These are phyloP conservation scores for Hyaloscypha hepaticicola DNA, from an alignment of 495 filamentous ascomycete genomes.

Conservation along the genomic window DNA sequence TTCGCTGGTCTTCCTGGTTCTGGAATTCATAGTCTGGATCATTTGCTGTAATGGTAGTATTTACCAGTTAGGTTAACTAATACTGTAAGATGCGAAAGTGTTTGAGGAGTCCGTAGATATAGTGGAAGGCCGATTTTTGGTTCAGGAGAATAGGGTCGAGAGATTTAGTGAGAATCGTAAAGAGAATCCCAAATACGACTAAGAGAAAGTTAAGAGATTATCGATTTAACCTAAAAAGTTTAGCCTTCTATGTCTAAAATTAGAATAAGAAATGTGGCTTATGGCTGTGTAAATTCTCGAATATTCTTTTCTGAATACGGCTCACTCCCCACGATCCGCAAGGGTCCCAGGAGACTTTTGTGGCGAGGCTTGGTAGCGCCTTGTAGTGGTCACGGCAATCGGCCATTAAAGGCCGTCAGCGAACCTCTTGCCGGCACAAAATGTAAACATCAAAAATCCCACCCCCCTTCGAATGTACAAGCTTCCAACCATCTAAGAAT, in stretches of 20 bases:
- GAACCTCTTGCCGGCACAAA: constrained; percentile 3
- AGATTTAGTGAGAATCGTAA: constrained; percentile 8
- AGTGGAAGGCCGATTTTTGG: constrained; percentile 12
- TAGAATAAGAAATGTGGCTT: constrained; percentile 3
- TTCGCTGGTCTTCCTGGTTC: constrained; percentile 16
- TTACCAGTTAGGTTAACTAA: constrained; percentile 14
- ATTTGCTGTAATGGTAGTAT: constrained; percentile 5
- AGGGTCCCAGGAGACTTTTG: constrained; percentile 4
- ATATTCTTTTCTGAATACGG: constrained; percentile 10
- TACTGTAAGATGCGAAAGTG: constrained; percentile 15
- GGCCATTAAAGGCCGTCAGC: constrained; percentile 6
- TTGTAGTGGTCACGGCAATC: constrained; percentile 1
- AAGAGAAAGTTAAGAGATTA: constrained; percentile 4
- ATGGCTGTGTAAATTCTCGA: constrained; percentile 10
- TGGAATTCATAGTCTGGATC: constrained; percentile 17
- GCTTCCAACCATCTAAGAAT: constrained; percentile 1
- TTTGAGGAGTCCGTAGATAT: constrained; percentile 12
- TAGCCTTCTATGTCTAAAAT: constrained; percentile 9
- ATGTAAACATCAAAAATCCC: not conserved
- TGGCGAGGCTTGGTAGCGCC: not conserved
- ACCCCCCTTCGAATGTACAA: not conserved
- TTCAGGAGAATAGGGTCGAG: constrained; percentile 17
- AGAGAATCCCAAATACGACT: constrained; percentile 13
- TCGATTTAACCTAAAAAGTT: constrained; percentile 12
- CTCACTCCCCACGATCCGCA: not conserved